Evolutionary conservation across 257 asterid species (phyloP), one percentile per base, ranked within the genome.

Genomic region (Apocynum venetum): DNA sequence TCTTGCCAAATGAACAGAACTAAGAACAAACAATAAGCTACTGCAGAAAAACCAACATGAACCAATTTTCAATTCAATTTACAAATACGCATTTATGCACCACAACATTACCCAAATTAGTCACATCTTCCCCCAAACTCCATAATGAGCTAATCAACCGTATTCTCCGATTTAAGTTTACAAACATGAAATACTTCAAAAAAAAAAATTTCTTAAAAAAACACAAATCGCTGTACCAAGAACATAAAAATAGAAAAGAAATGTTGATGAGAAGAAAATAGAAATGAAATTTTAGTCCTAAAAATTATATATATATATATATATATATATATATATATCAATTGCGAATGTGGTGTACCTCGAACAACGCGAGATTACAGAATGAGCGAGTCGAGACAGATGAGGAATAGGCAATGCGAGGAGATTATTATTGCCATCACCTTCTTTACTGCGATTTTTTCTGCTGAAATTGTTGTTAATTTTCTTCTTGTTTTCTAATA

Each of bases 361-460:
- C 83, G 87, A 83, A 84, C 96, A 91, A 61, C 91, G 90, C 55
- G 87, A 84, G 83, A 88, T 89, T 77, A 93, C 96, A 49, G 90
- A 85, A 83, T 88, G 88, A 61, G 96, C 96, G 48, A 85, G 71
- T 48, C 85, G 80, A 73, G 98, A 88, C 72, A 93, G 93, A 77
- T 90, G 82, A 4, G 93, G 82, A 80, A 92, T 82, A 67, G 83
- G 72, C 52, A 61, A 63, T 0, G 60, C 38, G 19, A 52, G 10
- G 38, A 12, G 4, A 36, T n/a, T 4, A 52, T 38, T 25, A 31
- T 14, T 15, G 14, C 48, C 60, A 9, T 35, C 70, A 2, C 44
- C 71, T 48, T 46, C 59, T 63, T 46, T 63, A 1, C 14, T 13
- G 12, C 38, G n/a, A 9, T 4, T 13, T 57, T 46, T 31, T 46